A percentile compares a stretch with the other conserved stretches of the same genome.
Conservation (phyloP, 1,139 yeast genomes). For the Magnusiomyces suaveolens region DNA sequence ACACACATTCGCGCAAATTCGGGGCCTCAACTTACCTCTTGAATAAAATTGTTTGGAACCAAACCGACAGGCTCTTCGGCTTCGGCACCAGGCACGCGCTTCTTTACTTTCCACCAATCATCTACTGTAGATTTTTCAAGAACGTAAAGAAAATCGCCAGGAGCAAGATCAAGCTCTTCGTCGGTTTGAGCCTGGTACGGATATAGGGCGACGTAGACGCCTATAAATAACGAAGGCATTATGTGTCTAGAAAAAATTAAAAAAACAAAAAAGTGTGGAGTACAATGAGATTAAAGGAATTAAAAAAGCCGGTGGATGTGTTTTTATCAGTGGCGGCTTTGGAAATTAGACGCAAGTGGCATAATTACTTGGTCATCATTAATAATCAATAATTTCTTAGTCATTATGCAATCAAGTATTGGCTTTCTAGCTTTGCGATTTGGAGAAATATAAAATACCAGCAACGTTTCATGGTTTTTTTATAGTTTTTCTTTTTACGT, state of each 20-base stretch:
- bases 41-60: constrained; percentile 86
- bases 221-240: constrained; percentile 37
- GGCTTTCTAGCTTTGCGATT: too few species aligned
- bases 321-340: too few species aligned
- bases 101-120: constrained; percentile 98
- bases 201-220: constrained; percentile 74
- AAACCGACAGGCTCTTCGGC: constrained; percentile 88
- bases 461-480: too few species aligned
- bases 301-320: too few species aligned
- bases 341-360: too few species aligned
- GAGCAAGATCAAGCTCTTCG: constrained; percentile 70
- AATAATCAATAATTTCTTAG: too few species aligned
- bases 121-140: constrained; percentile 80
- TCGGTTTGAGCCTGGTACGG: constrained; percentile 79
- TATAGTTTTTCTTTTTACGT: neutral
- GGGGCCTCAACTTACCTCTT: constrained; percentile 29
- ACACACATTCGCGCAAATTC: neutral
- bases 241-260: too few species aligned
- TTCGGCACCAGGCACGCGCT: constrained; percentile 77
- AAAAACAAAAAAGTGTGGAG: neutral
- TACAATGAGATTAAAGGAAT: neutral
- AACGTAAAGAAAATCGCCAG: constrained; percentile 72
- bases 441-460: too few species aligned
- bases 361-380: too few species aligned
- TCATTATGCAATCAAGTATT: too few species aligned